These are phyloP conservation scores for Torrubiellomyces zombiae DNA, from an alignment of 2,329 filamentous ascomycete genomes.

Conservation along the genomic window DNA sequence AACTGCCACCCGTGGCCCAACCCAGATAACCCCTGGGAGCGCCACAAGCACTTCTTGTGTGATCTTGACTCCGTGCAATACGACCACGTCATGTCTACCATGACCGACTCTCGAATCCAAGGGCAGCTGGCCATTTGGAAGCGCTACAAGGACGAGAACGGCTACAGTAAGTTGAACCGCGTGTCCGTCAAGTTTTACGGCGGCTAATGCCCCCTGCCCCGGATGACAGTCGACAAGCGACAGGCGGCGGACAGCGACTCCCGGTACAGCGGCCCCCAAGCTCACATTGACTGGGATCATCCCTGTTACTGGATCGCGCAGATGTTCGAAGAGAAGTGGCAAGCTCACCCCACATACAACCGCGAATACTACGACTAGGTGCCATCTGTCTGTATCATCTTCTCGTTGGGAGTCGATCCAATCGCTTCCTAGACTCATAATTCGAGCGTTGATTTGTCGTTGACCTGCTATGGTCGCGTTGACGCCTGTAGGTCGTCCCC, in stretches of 20 bases:
- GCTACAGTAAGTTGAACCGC: slow-evolving; percentile 6
- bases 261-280: slow-evolving; percentile 11
- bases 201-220: neutral
- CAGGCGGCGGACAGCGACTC: too few species aligned
- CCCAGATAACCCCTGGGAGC: slow-evolving; percentile 11
- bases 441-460: too few species aligned
- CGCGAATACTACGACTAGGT: slow-evolving; percentile 6
- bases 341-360: slow-evolving; percentile 14
- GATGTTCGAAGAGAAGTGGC: slow-evolving; percentile 27
- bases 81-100: slow-evolving; percentile 15
- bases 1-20: slow-evolving; percentile 16
- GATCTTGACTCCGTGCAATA: slow-evolving; percentile 15
- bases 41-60: slow-evolving; percentile 12
- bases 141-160: slow-evolving; percentile 9
- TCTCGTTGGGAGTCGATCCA: too few species aligned
- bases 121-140: slow-evolving; percentile 12
- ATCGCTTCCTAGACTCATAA: too few species aligned
- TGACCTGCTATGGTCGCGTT: too few species aligned
- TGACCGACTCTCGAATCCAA: slow-evolving; percentile 7
- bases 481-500: too few species aligned
- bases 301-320: slow-evolving; percentile 28
- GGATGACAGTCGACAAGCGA: neutral
- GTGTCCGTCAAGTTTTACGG: neutral
- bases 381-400: too few species aligned
- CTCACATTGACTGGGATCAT: slow-evolving; percentile 19